A percentile compares a stretch with the other conserved stretches of the same genome.
These are phyloP conservation scores for Crepidotus variabilis DNA, from an alignment of 768 basidiomycete species.

Conservation along the genomic window DNA sequence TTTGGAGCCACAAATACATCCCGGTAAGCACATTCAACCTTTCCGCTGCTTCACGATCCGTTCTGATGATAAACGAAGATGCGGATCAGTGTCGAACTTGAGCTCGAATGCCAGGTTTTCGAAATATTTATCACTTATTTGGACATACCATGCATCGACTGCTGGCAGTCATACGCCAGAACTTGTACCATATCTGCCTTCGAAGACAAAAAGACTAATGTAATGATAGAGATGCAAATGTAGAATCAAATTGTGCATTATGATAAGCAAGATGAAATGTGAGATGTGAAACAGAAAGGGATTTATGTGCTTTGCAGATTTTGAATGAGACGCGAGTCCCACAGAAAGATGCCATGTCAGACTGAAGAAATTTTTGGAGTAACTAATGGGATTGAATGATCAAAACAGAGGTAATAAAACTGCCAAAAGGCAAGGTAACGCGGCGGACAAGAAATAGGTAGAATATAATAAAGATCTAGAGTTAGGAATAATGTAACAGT, in stretches of 20 bases:
- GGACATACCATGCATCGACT: too few species aligned
- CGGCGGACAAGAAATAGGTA: background rate
- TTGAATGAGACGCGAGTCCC: background rate
- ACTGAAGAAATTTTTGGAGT: background rate
- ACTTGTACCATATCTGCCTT: background rate
- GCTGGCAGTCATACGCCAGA: background rate
- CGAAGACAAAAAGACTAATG: background rate
- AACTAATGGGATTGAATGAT: background rate
- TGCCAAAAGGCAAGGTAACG: background rate
- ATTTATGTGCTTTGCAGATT: background rate
- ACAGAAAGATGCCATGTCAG: background rate
- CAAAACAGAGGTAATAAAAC: background rate
- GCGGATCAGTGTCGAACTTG: background rate
- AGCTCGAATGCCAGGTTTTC: too few species aligned
- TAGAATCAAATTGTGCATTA: background rate
- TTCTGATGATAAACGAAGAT: background rate
- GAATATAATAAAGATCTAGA: background rate
- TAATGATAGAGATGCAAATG: background rate
- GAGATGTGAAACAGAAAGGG: background rate
- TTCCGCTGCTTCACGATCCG: background rate
- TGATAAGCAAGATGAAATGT: background rate
- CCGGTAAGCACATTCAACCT: constrained; percentile 1
- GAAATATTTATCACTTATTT: too few species aligned
- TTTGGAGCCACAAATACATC: constrained; percentile 5
- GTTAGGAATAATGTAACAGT: background rate